Percentiles rank a stretch among this genome's conserved stretches.
These are phyloP conservation scores for Rhodotorula mucilaginosa DNA, from an alignment of 1,284 basidiomycete genomes.

Conservation along the genomic window DNA sequence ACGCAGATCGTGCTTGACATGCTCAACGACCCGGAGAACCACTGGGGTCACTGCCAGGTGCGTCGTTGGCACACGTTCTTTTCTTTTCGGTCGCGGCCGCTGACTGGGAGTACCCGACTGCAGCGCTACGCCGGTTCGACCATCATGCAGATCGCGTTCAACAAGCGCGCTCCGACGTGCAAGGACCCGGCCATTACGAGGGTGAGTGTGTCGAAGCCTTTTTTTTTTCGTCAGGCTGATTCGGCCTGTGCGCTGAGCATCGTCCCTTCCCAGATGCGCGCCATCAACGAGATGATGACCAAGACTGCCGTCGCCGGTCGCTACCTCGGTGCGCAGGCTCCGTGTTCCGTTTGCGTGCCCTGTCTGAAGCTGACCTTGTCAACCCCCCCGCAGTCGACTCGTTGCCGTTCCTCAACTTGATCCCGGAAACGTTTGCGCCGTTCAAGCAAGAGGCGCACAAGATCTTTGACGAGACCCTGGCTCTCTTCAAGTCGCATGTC, in stretches of 20 bases:
- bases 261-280: slow-evolving; percentile 22
- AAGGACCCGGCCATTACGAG: slow-evolving; percentile 44
- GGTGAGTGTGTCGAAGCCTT: slow-evolving; percentile 16
- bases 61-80: background rate
- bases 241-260: background rate
- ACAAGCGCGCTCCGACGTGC: slow-evolving; percentile 42
- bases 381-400: slow-evolving; percentile 40
- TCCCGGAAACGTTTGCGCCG: slow-evolving; percentile 42
- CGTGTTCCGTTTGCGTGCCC: no score
- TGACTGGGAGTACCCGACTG: background rate
- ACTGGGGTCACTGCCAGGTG: slow-evolving; percentile 45
- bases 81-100: background rate
- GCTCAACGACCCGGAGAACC: slow-evolving; percentile 37
- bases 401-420: slow-evolving; percentile 42
- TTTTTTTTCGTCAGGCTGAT: background rate
- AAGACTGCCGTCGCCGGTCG: slow-evolving; percentile 44
- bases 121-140: slow-evolving; percentile 45
- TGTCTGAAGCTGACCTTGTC: background rate
- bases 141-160: slow-evolving; percentile 46
- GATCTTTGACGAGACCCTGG: slow-evolving; percentile 37
- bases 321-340: slow-evolving; percentile 32
- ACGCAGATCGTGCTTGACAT: slow-evolving; percentile 43
- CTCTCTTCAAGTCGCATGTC: slow-evolving; percentile 43
- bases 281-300: slow-evolving; percentile 42
- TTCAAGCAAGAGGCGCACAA: slow-evolving; percentile 41